Evolutionary conservation across 345 rosid species (phyloP), one percentile per base, ranked within the genome.

Genomic region (Brassica juncea): DNA sequence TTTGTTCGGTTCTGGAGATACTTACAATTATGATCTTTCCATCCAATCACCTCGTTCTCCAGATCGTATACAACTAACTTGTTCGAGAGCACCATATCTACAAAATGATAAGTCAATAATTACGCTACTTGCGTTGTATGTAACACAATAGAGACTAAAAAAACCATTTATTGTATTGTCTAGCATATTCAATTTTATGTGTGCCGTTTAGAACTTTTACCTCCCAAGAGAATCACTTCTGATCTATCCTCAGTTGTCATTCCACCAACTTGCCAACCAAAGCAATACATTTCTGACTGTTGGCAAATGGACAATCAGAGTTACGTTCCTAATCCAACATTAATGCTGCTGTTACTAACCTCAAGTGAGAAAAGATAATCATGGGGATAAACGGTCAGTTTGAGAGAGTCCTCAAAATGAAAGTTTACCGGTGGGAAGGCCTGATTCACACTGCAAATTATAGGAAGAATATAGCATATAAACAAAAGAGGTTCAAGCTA

Each of bases 211-310:
- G 44, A 55, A 34, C 63, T 1, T 55, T 70, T 89, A 91, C 97
- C 97, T 89, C 97, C 99, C 76, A 94, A 82, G 70, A 94, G 91
- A 77, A 87, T 85, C 80, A 90, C 75, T 47, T 86, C 89, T 74
- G 71, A 75, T 49, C 92, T 87, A 49, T 89, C 91, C 76, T 77
- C 85, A 66, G 89, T 84, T 78, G 88, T 87, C 84, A 84, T 7
- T 47, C 84, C 89, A 52, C 92, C 84, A 23, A 76, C 85, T 80
- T 86, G 89, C 97, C 97, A 94, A 78, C 99, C 99, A 8, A 94
- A 73, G 80, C 99, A 94, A 87, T 89, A 92, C 4, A 49, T 21
- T 16, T 84, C 81, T 0, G 87, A 82, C 99, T 94, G 88, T 67
- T 61, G 39, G 15, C 30, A 69, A 61, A 63, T 39, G 19, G 8